Conservation (phyloP, 345 rosid genomes). For the Salix dunnii region DNA sequence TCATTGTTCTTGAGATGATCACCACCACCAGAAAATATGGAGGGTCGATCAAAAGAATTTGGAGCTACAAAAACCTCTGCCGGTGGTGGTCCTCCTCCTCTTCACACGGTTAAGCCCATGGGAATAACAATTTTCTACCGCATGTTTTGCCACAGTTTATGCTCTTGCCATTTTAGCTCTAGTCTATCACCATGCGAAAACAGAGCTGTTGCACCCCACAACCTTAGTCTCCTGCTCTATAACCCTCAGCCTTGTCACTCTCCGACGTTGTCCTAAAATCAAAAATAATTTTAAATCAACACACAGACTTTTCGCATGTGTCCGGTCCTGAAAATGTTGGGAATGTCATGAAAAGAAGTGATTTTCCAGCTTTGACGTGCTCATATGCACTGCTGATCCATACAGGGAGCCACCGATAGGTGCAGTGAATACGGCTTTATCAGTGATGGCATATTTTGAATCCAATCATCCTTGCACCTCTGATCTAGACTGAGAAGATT, state of each 20-base stretch:
- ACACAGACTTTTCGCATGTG: slow-evolving; percentile 14
- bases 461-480: neutral
- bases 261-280: slow-evolving; percentile 56
- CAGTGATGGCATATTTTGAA: slow-evolving; percentile 45
- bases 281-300: slow-evolving; percentile 57
- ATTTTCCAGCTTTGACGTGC: slow-evolving; percentile 46
- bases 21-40: neutral
- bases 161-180: slow-evolving; percentile 48
- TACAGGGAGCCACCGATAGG: slow-evolving; percentile 24
- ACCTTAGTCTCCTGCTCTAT: slow-evolving; percentile 11
- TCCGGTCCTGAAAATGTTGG: slow-evolving; percentile 15
- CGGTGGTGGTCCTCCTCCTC: slow-evolving; percentile 9
- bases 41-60: neutral
- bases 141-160: slow-evolving; percentile 44
- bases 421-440: slow-evolving; percentile 68
- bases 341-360: neutral
- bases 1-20: too few relatives aligned
- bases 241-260: slow-evolving; percentile 30
- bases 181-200: slow-evolving; percentile 41
- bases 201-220: slow-evolving; percentile 35
- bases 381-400: slow-evolving; percentile 47
- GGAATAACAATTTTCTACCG: slow-evolving; percentile 44
- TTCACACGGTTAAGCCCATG: slow-evolving; percentile 39
- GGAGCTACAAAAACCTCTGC: neutral
- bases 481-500: neutral